phyloP scores from a whole-genome alignment of 1,284 basidiomycete species.

The Apiotrichum domesticum region DNA sequence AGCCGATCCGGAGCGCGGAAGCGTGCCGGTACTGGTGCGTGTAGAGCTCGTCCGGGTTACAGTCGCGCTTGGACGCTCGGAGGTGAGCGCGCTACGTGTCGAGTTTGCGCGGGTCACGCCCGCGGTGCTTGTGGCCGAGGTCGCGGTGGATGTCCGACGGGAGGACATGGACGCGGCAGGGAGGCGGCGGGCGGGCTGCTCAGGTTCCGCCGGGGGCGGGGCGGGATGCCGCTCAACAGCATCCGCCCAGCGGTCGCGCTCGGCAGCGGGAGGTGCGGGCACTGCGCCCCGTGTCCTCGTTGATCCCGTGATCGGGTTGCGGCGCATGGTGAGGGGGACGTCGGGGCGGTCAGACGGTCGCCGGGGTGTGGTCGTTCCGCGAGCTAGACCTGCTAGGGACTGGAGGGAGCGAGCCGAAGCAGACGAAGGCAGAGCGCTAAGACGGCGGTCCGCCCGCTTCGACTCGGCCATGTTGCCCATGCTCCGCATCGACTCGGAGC shows the following conservation, averaged over 20 bases:
- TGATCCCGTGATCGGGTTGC: not conserved
- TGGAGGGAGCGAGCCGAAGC: not conserved
- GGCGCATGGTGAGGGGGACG: conserved; percentile 12
- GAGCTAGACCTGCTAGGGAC: not conserved
- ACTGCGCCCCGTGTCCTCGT: not conserved
- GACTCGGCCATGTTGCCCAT: not conserved
- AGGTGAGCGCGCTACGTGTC: not conserved
- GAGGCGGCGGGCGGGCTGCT: not conserved
- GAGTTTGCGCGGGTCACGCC: not conserved
- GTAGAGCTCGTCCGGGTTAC: not conserved
- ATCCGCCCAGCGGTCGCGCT: conserved; percentile 12
- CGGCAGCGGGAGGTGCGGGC: not conserved
- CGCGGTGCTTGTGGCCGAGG: not conserved
- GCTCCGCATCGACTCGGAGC: conserved; percentile 2
- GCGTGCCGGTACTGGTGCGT: not conserved
- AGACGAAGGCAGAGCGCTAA: not conserved
- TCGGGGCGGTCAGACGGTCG: conserved; percentile 5
- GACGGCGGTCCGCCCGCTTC: not conserved
- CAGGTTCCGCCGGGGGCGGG: not conserved
- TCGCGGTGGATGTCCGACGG: not conserved
- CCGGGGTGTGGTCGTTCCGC: not conserved
- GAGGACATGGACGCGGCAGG: not conserved
- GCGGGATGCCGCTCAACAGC: conserved; percentile 9
- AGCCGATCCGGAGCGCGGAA: not conserved
- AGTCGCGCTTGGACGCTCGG: not conserved